These are phyloP conservation scores for Schizochytrium sp. DNA, from an alignment of 108 stramenopile genomes.

Conservation along the genomic window DNA sequence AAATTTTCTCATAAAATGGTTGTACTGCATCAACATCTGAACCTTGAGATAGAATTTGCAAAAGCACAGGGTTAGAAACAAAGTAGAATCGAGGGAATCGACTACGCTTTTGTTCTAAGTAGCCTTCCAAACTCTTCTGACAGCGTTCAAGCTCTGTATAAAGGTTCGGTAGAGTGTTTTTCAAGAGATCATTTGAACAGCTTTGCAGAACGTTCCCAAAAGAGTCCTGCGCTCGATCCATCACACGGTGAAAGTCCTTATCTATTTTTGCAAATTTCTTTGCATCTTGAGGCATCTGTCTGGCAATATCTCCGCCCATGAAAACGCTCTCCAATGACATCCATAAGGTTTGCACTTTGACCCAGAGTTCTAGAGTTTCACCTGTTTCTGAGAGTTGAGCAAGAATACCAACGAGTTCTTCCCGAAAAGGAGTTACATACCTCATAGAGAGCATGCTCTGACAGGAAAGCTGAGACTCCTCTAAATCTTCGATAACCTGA, in stretches of 20 bases:
- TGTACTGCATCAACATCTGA: constrained; percentile 78
- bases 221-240: constrained; percentile 72
- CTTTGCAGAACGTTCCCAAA: constrained; percentile 65
- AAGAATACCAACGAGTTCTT: constrained; percentile 68
- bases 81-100: constrained; percentile 82
- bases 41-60: constrained; percentile 79
- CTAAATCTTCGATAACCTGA: constrained; percentile 75
- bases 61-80: constrained; percentile 78
- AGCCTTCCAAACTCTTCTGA: constrained; percentile 80
- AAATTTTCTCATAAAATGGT: constrained; percentile 81
- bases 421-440: constrained; percentile 72
- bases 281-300: constrained; percentile 80
- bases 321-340: constrained; percentile 78
- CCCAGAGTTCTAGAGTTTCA: constrained; percentile 78
- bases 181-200: constrained; percentile 76
- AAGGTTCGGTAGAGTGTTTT: constrained; percentile 75
- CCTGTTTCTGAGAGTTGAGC: constrained; percentile 76
- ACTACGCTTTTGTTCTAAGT: constrained; percentile 79
- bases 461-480: constrained; percentile 78
- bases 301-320: constrained; percentile 81
- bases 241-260: constrained; percentile 79
- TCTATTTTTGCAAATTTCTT: constrained; percentile 80
- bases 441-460: constrained; percentile 75
- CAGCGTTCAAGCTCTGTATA: constrained; percentile 79
- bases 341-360: constrained; percentile 80